Conservation (phyloP, 2,329 filamentous ascomycete species). For the Colletotrichum abscissum region DNA sequence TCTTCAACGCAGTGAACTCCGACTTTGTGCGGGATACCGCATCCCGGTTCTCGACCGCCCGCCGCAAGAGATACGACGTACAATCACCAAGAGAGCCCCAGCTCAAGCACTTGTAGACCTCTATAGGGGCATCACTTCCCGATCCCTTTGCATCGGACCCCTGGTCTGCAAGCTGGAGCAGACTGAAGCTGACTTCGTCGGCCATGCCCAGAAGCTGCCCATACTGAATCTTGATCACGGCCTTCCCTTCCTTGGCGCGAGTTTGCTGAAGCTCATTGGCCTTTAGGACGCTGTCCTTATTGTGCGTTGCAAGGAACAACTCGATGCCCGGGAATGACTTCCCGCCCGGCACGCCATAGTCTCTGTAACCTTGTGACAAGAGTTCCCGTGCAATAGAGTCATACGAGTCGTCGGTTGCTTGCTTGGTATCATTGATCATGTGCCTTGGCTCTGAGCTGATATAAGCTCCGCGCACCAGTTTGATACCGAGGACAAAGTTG, state of each 20-base stretch:
- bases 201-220: constrained; percentile 75
- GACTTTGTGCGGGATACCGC: background rate
- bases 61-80: background rate
- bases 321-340: constrained; percentile 65
- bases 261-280: constrained; percentile 71
- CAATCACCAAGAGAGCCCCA: constrained; percentile 2
- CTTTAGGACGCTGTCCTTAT: constrained; percentile 59
- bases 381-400: constrained; percentile 76
- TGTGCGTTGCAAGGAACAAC: constrained; percentile 86
- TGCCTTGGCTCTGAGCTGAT: constrained; percentile 75
- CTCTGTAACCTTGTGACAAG: constrained; percentile 71
- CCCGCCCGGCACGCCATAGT: constrained; percentile 41
- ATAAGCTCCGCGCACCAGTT: constrained; percentile 82
- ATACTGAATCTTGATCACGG: constrained; percentile 53
- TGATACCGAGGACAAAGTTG: constrained; percentile 76
- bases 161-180: constrained; percentile 46
- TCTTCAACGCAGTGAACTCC: background rate
- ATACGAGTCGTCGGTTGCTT: constrained; percentile 77
- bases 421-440: constrained; percentile 78
- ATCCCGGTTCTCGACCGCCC: constrained; percentile 12
- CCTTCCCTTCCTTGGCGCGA: constrained; percentile 57
- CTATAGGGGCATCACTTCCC: background rate
- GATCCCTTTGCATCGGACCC: background rate
- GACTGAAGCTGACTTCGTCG: constrained; percentile 83
- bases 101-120: background rate